These are phyloP conservation scores for Tilletia horrida DNA, from an alignment of 1,284 basidiomycete species.

Conservation along the genomic window DNA sequence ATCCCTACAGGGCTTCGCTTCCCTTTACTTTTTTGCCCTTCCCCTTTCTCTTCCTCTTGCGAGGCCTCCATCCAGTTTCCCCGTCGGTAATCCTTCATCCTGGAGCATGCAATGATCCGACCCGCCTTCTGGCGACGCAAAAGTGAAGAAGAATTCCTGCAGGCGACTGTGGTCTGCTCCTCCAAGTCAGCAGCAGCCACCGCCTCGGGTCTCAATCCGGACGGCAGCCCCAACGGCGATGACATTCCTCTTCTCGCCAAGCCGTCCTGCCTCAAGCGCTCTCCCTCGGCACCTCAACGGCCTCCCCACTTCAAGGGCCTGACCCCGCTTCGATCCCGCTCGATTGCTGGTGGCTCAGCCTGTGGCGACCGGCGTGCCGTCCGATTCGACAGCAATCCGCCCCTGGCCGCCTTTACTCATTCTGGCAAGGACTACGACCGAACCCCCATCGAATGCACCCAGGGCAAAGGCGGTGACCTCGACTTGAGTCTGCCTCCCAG, in stretches of 20 bases:
- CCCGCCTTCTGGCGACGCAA: constrained; percentile 16
- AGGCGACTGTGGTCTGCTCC: constrained; percentile 8
- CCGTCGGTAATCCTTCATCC: too few species aligned
- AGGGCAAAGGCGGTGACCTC: constrained; percentile 12
- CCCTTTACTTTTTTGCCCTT: too few species aligned
- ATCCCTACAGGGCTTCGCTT: too few species aligned
- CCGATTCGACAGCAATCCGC: constrained; percentile 14
- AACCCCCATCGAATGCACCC: constrained; percentile 16
- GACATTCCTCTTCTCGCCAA: background rate
- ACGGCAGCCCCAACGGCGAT: background rate
- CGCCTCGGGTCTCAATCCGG: background rate
- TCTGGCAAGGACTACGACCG: constrained; percentile 17
- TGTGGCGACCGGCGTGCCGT: constrained; percentile 5
- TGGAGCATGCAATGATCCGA: background rate
- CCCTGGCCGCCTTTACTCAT: constrained; percentile 13
- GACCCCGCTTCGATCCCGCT: constrained; percentile 6
- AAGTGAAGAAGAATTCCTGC: constrained; percentile 13
- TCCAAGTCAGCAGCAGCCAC: background rate
- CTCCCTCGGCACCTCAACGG: constrained; percentile 14
- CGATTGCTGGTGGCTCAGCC: background rate
- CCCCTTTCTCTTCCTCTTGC: too few species aligned
- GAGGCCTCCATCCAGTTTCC: too few species aligned
- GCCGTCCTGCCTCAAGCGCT: constrained; percentile 16
- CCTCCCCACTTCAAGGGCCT: background rate
- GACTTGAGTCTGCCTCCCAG: constrained; percentile 13